Evolutionary conservation across 1,139 yeast genomes (phyloP).

Genomic region (Yamadazyma triangularis): DNA sequence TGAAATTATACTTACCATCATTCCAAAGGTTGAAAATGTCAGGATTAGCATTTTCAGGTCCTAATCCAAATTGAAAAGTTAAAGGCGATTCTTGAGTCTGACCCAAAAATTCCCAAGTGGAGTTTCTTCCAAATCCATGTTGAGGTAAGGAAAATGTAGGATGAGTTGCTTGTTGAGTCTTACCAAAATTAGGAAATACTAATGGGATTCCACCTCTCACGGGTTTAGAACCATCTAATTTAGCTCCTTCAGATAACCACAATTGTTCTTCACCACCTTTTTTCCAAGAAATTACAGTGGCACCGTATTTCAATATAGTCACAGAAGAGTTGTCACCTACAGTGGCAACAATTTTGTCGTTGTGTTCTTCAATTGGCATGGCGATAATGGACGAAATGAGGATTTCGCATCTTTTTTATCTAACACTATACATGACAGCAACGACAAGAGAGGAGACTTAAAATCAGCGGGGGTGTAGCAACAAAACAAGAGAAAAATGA

Average conservation of each 20-base stretch:
- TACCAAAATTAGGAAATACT: slow-evolving; percentile 94
- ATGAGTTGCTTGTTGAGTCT: slow-evolving; percentile 36
- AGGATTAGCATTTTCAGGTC: slow-evolving; percentile 72
- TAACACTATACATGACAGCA: too few relatives aligned
- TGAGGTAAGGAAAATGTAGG: slow-evolving; percentile 64
- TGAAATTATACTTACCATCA: slow-evolving; percentile 58
- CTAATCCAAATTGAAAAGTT: slow-evolving; percentile 83
- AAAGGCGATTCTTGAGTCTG: slow-evolving; percentile 54
- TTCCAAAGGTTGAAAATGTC: slow-evolving; percentile 54
- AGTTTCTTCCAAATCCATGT: slow-evolving; percentile 92
- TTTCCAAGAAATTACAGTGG: slow-evolving; percentile 83
- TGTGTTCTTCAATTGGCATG: slow-evolving; percentile 53
- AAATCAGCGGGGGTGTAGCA: too few relatives aligned
- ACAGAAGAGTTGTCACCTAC: slow-evolving; percentile 62
- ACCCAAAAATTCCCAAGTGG: slow-evolving; percentile 90
- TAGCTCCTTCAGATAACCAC: slow-evolving; percentile 65
- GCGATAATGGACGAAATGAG: too few relatives aligned
- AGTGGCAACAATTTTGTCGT: slow-evolving; percentile 56
- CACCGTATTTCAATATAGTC: slow-evolving; percentile 78
- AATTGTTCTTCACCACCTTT: slow-evolving; percentile 62
- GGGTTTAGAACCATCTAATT: slow-evolving; percentile 84
- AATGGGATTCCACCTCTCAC: slow-evolving; percentile 97
- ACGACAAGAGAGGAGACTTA: too few relatives aligned
- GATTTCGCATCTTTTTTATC: too few relatives aligned
- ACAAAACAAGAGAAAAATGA: too few relatives aligned